Evolutionary conservation across 371 early-diverging fungal species (phyloP).

Genomic region (Synchytrium microbalum): DNA sequence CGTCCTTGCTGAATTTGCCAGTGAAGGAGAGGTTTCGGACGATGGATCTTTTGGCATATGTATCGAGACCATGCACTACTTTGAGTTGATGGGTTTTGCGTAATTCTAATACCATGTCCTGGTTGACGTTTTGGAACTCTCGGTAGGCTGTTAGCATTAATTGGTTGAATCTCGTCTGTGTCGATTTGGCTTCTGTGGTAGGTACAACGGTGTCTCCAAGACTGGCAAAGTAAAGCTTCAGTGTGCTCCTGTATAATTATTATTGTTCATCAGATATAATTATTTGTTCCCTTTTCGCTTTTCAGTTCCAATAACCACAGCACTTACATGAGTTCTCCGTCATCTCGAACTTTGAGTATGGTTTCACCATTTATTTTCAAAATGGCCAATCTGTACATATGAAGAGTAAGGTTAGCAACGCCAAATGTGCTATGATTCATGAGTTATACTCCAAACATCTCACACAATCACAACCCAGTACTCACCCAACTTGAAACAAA

Average conservation of each 20-base stretch:
- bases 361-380: slow-evolving; percentile 88
- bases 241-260: slow-evolving; percentile 22
- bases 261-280: slow-evolving; percentile 4
- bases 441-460: background rate
- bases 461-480: slow-evolving; percentile 6
- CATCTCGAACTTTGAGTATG: slow-evolving; percentile 75
- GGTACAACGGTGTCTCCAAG: slow-evolving; percentile 28
- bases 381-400: slow-evolving; percentile 52
- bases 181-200: slow-evolving; percentile 15
- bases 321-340: slow-evolving; percentile 76
- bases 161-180: slow-evolving; percentile 70
- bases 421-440: slow-evolving; percentile 7
- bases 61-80: slow-evolving; percentile 91
- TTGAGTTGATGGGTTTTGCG: slow-evolving; percentile 84
- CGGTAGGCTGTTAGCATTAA: slow-evolving; percentile 84
- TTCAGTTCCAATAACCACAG: slow-evolving; percentile 1
- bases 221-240: slow-evolving; percentile 31
- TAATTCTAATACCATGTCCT: slow-evolving; percentile 68
- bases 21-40: slow-evolving; percentile 70
- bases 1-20: slow-evolving; percentile 72
- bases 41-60: slow-evolving; percentile 82
- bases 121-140: slow-evolving; percentile 79
- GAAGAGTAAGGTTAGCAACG: background rate
- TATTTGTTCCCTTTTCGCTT: too few species aligned
- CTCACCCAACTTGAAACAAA: slow-evolving; percentile 81